Percentiles rank a stretch among this genome's conserved stretches.
phyloP scores from a whole-genome alignment of 495 filamentous ascomycete genomes.

The Hypoxylon cercidicola region DNA sequence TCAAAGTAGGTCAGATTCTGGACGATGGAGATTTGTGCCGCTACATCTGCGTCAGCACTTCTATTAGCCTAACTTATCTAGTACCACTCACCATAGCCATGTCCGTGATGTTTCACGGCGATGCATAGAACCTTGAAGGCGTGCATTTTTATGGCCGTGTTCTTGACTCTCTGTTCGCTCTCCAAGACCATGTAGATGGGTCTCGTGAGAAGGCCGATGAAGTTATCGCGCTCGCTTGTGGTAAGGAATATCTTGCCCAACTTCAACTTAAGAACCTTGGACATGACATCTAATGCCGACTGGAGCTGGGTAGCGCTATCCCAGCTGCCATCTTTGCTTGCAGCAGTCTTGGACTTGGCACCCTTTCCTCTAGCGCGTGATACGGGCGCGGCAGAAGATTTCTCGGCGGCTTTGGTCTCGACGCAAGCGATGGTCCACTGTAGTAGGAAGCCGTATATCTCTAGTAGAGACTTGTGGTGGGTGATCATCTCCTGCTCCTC shows the following conservation, averaged over 20 bases:
- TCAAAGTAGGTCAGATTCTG: slow-evolving; percentile 98
- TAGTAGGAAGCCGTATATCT: slow-evolving; percentile 93
- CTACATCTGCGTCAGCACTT: slow-evolving; percentile 59
- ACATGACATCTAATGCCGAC: slow-evolving; percentile 90
- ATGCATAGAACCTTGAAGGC: slow-evolving; percentile 96
- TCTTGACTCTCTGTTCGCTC: slow-evolving; percentile 93
- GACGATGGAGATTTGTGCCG: slow-evolving; percentile 96
- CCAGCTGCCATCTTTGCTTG: slow-evolving; percentile 71
- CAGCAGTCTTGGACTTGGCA: slow-evolving; percentile 71
- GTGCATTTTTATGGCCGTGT: slow-evolving; percentile 91
- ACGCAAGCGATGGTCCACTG: slow-evolving; percentile 95
- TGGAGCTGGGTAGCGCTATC: slow-evolving; percentile 90
- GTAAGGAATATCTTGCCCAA: slow-evolving; percentile 92
- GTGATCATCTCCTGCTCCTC: slow-evolving; percentile 88
- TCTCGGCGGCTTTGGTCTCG: slow-evolving; percentile 92
- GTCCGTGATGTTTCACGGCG: slow-evolving; percentile 97
- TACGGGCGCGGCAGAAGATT: slow-evolving; percentile 74
- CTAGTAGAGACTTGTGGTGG: slow-evolving; percentile 88
- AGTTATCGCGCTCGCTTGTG: slow-evolving; percentile 95
- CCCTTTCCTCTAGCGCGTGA: slow-evolving; percentile 81
- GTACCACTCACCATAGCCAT: slow-evolving; percentile 81
- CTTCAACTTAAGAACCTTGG: slow-evolving; percentile 93
- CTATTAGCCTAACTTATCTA: neutral
- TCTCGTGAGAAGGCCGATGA: slow-evolving; percentile 91
- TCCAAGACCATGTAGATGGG: slow-evolving; percentile 94